phyloP scores from a whole-genome alignment of 148 eudicot genomes.

The Oxyria digyna region DNA sequence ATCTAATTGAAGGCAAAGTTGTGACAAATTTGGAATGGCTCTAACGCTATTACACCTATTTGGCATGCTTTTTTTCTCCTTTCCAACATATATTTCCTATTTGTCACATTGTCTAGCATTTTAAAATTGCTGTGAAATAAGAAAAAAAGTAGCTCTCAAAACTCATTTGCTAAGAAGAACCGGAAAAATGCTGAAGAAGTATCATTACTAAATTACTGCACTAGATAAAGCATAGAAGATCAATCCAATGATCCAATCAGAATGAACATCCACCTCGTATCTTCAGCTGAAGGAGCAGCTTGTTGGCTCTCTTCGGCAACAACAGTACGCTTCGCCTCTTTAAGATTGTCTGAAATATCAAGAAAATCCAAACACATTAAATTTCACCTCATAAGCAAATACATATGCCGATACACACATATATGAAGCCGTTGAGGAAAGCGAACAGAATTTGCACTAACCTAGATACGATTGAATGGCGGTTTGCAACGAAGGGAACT shows the following conservation, averaged over 20 bases:
- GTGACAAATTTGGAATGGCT: neutral
- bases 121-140: neutral
- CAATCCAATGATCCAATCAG: neutral
- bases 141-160: neutral
- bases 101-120: neutral
- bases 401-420: neutral
- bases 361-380: neutral
- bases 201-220: neutral
- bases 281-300: constrained; percentile 19
- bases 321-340: constrained; percentile 38
- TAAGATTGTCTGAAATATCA: constrained; percentile 35
- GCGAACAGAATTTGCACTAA: constrained; percentile 14
- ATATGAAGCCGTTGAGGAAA: neutral
- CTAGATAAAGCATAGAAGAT: neutral
- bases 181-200: neutral
- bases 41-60: neutral
- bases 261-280: constrained; percentile 17
- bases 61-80: neutral
- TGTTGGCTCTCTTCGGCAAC: constrained; percentile 14
- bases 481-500: constrained; percentile 52
- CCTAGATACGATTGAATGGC: constrained; percentile 71
- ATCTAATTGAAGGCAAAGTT: neutral
- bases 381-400: neutral
- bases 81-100: neutral
- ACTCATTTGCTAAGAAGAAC: neutral